Evolutionary conservation across 805 yeast genomes (phyloP), one percentile per base, ranked within the genome.

Genomic region (Teunomyces aglyptinius): DNA sequence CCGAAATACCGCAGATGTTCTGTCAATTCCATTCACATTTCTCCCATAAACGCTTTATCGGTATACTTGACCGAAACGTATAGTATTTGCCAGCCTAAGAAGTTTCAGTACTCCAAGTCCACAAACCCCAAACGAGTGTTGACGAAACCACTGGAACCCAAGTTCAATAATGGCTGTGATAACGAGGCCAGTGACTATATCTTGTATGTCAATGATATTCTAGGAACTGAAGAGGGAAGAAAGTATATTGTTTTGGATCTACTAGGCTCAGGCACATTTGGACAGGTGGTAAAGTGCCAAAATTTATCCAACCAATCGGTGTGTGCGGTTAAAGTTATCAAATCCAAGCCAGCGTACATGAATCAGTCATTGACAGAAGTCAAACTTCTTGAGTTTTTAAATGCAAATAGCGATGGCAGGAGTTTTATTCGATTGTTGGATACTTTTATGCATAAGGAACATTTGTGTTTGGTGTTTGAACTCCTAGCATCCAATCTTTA

Each of bases 261-360:
- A 12, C 68, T 94, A 35, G 99, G 99, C 0, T 92, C 91, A 51
- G 99, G 99, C 2, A 91, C 99, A 1, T 94, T 94, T 74, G 99
- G 99, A 7, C 98, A 94, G 68, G 99, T 94, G 40, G 95, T 91
- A 35, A 94, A 92, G 68, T 92, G 97, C 67, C 96, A 89, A 63
- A 80, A 83, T 56, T 70, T 86, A 59, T 63, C 77, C 33, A 87
- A 90, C 39, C 94, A 89, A 60, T 92, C 89, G 51, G 80, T 92
- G 16, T 88, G 91, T 20, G 99, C 99, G 1, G 95, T 94, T 31
- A 94, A 94, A 67, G 95, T 94, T 38, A 88, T 94, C 48, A 94
- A 92, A 63, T 86, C 96, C 29, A 86, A 86, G 60, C 89, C 96
- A 4, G 96, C 95, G 7, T 91, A 86, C 59, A 74, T 90, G 63